phyloP scores from a whole-genome alignment of 2,329 filamentous ascomycete species.

The Trichoderma simmonsii region DNA sequence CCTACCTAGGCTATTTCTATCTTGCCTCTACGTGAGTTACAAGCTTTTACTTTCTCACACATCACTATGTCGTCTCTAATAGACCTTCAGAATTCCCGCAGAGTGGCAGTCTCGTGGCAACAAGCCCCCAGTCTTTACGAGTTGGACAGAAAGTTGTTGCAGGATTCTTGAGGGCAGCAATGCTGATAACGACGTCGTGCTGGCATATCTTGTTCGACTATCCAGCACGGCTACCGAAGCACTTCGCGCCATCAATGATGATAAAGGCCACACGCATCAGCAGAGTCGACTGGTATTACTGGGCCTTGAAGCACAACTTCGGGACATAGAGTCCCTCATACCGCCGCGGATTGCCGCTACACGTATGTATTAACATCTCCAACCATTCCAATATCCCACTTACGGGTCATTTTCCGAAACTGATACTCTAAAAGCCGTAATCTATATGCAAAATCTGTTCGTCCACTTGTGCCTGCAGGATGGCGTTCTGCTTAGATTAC shows the following conservation, averaged over 20 bases:
- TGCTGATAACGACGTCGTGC: slow-evolving; percentile 39
- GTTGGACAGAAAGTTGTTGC: slow-evolving; percentile 46
- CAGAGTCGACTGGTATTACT: slow-evolving; percentile 45
- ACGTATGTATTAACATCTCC: slow-evolving; percentile 16
- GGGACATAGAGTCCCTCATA: slow-evolving; percentile 40
- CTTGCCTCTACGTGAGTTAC: slow-evolving; percentile 38
- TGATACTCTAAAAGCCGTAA: slow-evolving; percentile 25
- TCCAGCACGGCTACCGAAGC: slow-evolving; percentile 41
- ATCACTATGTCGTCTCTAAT: background rate
- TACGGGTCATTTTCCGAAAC: background rate
- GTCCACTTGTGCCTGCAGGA: slow-evolving; percentile 40
- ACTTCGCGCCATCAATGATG: slow-evolving; percentile 30
- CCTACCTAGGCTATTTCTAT: slow-evolving; percentile 47
- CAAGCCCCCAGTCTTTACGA: slow-evolving; percentile 30
- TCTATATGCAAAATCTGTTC: slow-evolving; percentile 35
- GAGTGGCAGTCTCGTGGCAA: background rate
- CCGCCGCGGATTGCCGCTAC: slow-evolving; percentile 31
- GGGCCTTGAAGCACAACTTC: slow-evolving; percentile 46
- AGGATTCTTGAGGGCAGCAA: slow-evolving; percentile 39
- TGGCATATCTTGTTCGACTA: slow-evolving; percentile 44
- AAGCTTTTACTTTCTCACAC: too few relatives aligned
- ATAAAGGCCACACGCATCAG: slow-evolving; percentile 33
- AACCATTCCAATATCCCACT: background rate
- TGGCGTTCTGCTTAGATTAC: slow-evolving; percentile 34
- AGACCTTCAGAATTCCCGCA: slow-evolving; percentile 30